Evolutionary conservation across 768 basidiomycete species (phyloP), one percentile per base, ranked within the genome.

Genomic region (Solioccasus polychromus): DNA sequence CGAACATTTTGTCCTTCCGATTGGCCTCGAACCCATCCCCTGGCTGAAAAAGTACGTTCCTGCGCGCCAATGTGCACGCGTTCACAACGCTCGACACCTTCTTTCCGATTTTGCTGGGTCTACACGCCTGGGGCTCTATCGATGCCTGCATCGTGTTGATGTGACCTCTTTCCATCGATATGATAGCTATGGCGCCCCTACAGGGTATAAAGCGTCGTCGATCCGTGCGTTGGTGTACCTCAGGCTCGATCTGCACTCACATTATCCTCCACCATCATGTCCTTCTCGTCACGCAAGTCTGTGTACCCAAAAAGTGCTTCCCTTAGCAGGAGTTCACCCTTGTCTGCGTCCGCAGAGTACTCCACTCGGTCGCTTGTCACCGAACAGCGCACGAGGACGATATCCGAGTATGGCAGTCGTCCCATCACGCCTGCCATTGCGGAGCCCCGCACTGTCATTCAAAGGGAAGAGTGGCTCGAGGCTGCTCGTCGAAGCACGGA

Each of bases 401-500:
- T 22, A 12, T 57, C 60, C 24, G 58, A 49, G 34, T 52, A 38
- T 22, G 50, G 32, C 32, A 15, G 57, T 28, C 39, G 44, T 7
- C 60, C 60, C 14, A 24, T 46, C 35, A 61, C 54, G 8, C 58
- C 58, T 1, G 1, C 15, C 10, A 1, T 52, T 0, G 20, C 44
- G 19, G 61, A 58, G 19, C 0, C 54, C 14, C 54, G 53, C 14
- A n/a, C 48, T 12, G 18, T 45, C 8, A 56, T 54, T 31, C 59
- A 51, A 40, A 63, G 54, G 40, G 61, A 64, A 5, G 57, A 59
- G 18, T 66, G 64, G 64, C 57, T 66, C 37, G 45, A 45, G 4
- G 36, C 56, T 14, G 66, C 66, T 39, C 61, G 61, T 20, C 48
- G 55, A 28, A 68, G 64, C 26, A 66, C 64, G 0, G 51, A 61